Evolutionary conservation across 2,329 filamentous ascomycete species (phyloP).

Genomic region (Ophiobolus disseminans): DNA sequence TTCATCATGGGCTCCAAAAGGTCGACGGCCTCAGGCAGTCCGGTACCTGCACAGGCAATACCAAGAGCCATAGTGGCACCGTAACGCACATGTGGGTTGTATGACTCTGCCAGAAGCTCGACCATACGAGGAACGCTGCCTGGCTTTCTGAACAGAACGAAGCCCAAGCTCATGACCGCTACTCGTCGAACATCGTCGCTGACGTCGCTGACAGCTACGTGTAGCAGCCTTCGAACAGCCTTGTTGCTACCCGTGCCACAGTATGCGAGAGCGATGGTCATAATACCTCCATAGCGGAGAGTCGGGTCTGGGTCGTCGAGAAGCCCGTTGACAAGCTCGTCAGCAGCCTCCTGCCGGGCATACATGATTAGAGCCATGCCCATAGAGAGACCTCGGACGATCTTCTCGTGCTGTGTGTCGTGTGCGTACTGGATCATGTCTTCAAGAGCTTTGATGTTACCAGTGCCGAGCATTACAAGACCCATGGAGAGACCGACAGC

Average conservation of each 20-base stretch:
- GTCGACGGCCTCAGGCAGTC: slow-evolving; percentile 94
- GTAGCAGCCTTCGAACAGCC: slow-evolving; percentile 92
- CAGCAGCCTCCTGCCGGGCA: slow-evolving; percentile 89
- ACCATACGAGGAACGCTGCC: slow-evolving; percentile 98
- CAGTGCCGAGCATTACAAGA: slow-evolving; percentile 97
- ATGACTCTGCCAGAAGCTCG: slow-evolving; percentile 95
- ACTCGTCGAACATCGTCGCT: slow-evolving; percentile 96
- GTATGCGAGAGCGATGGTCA: slow-evolving; percentile 98
- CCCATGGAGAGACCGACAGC: slow-evolving; percentile 96
- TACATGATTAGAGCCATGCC: slow-evolving; percentile 99
- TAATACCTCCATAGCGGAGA: slow-evolving; percentile 93
- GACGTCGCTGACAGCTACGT: slow-evolving; percentile 96
- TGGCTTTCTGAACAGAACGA: slow-evolving; percentile 97
- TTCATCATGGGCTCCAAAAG: slow-evolving; percentile 99
- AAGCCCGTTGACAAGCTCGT: slow-evolving; percentile 91
- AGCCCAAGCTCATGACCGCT: slow-evolving; percentile 96
- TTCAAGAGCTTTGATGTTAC: slow-evolving; percentile 88
- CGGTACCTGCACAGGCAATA: slow-evolving; percentile 96
- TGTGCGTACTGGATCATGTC: slow-evolving; percentile 98
- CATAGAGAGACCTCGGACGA: slow-evolving; percentile 90
- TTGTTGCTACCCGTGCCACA: slow-evolving; percentile 98
- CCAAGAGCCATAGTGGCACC: slow-evolving; percentile 98
- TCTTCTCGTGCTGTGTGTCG: slow-evolving; percentile 98
- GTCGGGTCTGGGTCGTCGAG: slow-evolving; percentile 93
- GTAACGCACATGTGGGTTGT: slow-evolving; percentile 98